phyloP scores from a whole-genome alignment of 1,284 basidiomycete genomes.

The Ceratobasidium sp. region DNA sequence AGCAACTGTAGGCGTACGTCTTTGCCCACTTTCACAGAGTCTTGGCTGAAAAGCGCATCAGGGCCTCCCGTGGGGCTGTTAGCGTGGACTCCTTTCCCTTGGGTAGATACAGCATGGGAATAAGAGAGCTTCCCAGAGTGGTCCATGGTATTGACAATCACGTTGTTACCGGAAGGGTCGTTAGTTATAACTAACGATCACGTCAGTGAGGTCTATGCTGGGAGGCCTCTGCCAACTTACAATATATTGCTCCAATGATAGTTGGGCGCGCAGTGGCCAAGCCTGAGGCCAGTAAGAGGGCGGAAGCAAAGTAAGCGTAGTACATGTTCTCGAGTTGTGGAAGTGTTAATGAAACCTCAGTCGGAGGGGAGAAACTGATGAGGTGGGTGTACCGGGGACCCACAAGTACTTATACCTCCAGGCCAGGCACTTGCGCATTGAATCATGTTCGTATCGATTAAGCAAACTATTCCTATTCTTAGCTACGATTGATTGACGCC shows the following conservation, averaged over 20 bases:
- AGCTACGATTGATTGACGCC: too few species aligned
- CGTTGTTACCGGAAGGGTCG: constrained; percentile 54
- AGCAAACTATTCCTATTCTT: too few species aligned
- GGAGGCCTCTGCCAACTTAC: constrained; percentile 16
- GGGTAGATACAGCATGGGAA: constrained; percentile 55
- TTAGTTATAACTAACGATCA: constrained; percentile 55
- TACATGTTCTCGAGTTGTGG: not conserved
- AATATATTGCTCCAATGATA: constrained; percentile 43
- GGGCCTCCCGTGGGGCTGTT: constrained; percentile 54
- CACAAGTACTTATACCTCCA: not conserved
- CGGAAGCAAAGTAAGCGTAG: not conserved
- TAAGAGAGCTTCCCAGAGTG: constrained; percentile 54
- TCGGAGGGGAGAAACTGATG: not conserved
- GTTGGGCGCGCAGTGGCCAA: not conserved
- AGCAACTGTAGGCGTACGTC: constrained; percentile 28
- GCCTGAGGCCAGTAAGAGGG: not conserved
- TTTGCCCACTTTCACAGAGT: constrained; percentile 59
- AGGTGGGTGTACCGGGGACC: too few species aligned
- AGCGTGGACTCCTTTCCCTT: constrained; percentile 60
- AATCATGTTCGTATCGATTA: too few species aligned
- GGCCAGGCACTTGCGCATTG: too few species aligned
- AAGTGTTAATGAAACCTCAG: not conserved
- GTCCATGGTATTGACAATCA: constrained; percentile 54
- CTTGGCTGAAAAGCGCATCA: constrained; percentile 64
- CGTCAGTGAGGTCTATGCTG: constrained; percentile 36